Base-by-base conservation (phyloP, 192 early-diverging fungal genomes). In the Coemansia sp. region DNA sequence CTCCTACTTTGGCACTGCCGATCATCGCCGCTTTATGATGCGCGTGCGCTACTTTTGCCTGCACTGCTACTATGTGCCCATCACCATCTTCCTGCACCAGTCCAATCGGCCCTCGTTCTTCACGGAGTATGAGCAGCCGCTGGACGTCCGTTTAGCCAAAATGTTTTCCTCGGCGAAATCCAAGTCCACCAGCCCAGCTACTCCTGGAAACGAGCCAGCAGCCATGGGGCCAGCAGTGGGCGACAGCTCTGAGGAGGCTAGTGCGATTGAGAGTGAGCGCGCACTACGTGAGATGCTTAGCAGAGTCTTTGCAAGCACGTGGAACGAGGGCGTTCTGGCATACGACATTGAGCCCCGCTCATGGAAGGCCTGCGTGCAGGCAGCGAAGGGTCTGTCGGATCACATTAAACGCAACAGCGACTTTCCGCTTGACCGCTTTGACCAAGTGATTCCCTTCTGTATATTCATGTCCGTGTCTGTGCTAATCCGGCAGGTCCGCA, bases 21-120 rank as follows among this genome's bases (percentile, higher is more conserved):
- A 82, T 39, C 79, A 82, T n/a, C 74, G 79, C 2, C 70, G 79
- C 51, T 82, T 82, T 42, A 82, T 82, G 79, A 82, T 82, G 79
- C 79, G 79, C 11, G 79, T 82, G 61, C 74, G 79, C 17, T 82
- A 82, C 52, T 76, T 82, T 20, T 82, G 79, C 57, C 57, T 82
- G 54, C 79, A 82, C 54, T 82, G 79, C 68, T 82, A 82, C 70
- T 82, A 82, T 22, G 74, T 76, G 54, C 79, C 79, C 10, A 82
- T 76, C 25, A 61, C 74, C 10, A 66, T 82, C 5, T 76, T 76
- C n/a, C 29, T 82, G 51, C 79, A 82, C 61, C 79, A 82, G 60
- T 67, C 74, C 25, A 82, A 82, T 51, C 74, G 79, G 0, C 79
- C 74, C 36, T 73, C 79, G 54, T 82, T 82, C 31, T 82, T 82